Evolutionary conservation across 129 eudicot genomes (phyloP).

Genomic region (Chrysanthemum makinoi): DNA sequence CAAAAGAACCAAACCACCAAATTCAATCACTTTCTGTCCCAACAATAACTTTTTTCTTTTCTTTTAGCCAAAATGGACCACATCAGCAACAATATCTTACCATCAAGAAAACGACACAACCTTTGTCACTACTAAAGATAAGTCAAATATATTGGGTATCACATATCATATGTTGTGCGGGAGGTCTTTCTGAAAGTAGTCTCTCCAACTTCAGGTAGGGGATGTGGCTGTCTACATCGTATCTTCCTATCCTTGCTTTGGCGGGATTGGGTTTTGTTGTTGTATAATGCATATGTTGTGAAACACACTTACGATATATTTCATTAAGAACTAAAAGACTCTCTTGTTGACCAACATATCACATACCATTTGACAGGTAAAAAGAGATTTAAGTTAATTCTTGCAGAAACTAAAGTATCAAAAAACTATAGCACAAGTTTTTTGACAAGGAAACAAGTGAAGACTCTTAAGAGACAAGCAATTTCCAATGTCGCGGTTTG

Average conservation of each 20-base stretch:
- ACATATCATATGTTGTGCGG: too few relatives aligned
- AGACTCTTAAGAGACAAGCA: background rate
- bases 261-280: too few relatives aligned
- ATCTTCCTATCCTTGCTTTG: too few relatives aligned
- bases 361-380: background rate
- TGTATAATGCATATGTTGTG: background rate
- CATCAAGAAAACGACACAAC: constrained; percentile 1
- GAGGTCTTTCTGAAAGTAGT: too few relatives aligned
- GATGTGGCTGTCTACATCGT: too few relatives aligned
- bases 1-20: constrained; percentile 21
- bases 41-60: background rate
- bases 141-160: too few relatives aligned
- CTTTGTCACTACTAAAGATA: background rate
- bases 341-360: background rate
- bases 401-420: too few relatives aligned
- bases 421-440: too few relatives aligned
- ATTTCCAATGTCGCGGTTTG: background rate
- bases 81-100: constrained; percentile 22
- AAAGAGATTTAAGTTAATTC: too few relatives aligned
- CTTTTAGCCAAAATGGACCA: constrained; percentile 19
- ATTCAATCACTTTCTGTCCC: constrained; percentile 25
- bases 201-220: too few relatives aligned
- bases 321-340: background rate
- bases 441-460: constrained; percentile 1
- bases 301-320: background rate